Conservation (phyloP, 352 stramenopile genomes). For the Phytophthora kernoviae region DNA sequence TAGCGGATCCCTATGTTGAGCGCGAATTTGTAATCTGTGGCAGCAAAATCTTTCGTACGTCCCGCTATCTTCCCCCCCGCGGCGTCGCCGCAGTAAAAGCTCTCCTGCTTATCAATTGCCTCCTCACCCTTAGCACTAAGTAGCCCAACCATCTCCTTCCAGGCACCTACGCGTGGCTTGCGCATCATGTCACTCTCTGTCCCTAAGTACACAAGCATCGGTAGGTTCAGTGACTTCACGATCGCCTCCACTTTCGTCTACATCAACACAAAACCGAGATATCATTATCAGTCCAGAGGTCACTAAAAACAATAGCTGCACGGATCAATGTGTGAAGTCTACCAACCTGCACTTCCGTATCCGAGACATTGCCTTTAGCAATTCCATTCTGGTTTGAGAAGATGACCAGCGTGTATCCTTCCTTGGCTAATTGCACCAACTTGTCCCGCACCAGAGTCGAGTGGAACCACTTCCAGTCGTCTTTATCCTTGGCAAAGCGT, state of each 20-base stretch:
- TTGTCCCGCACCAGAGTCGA: conserved; percentile 54
- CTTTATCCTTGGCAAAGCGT: conserved; percentile 63
- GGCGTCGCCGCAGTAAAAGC: conserved; percentile 87
- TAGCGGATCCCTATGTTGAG: conserved; percentile 76
- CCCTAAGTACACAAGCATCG: conserved; percentile 72
- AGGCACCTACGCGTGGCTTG: conserved; percentile 77
- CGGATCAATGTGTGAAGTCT: too few relatives aligned
- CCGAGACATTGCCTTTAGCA: conserved; percentile 72
- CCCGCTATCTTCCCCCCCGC: conserved; percentile 72
- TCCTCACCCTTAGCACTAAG: conserved; percentile 19
- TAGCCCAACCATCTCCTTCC: conserved; percentile 55
- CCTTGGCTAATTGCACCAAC: conserved; percentile 45
- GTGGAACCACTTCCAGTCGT: conserved; percentile 86
- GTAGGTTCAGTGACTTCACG: conserved; percentile 59
- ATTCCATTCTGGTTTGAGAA: conserved; percentile 89
- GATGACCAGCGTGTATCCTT: conserved; percentile 66
- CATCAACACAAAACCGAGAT: background rate
- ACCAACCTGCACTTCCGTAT: conserved; percentile 61
- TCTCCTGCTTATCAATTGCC: conserved; percentile 49
- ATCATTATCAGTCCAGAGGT: background rate
- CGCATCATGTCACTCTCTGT: conserved; percentile 79
- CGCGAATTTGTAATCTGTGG: conserved; percentile 90
- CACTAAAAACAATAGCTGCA: too few relatives aligned
- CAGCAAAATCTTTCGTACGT: conserved; percentile 82
- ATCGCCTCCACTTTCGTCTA: conserved; percentile 77